Evolutionary conservation across 2,329 filamentous ascomycete species (phyloP), one percentile per base, ranked within the genome.

Genomic region (Botryotinia calthae): DNA sequence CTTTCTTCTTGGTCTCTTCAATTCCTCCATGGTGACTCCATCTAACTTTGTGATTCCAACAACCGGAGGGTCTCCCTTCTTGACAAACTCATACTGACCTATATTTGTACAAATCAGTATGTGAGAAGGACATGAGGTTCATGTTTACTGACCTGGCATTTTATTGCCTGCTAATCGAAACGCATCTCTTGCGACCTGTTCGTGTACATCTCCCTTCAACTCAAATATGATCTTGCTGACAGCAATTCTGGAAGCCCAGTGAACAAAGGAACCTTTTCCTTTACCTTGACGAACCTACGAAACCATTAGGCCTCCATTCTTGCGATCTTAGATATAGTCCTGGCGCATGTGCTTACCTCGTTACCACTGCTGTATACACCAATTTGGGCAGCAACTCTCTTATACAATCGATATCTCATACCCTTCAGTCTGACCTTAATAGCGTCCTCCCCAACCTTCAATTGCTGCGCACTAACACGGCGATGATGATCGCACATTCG

Each of bases 291-390:
- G 92, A 82, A 94, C 92, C 89, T 91, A 76, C 10, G 64, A 70
- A 71, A 48, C 34, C 42, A 46, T 78, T 74, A 77, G 73, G 59
- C 48, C 22, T n/a, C 48, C 48, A 28, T 44, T 22, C 37, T 18
- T 22, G 20, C 25, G n/a, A 61, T 28, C 62, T 48, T 48, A 22
- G 9, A 61, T 42, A 31, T n/a, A 40, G 12, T 42, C 46, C 48
- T 44, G 10, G 28, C 28, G 25, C 51, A 42, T n/a, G 59, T 54
- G 54, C 87, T 77, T 79, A 91, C 90, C 84, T 99, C 96, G 80
- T 98, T 99, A 73, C 96, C 96, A 82, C 92, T 96, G 73, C 94
- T 91, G 83, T 96, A 99, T 34, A 99, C 97, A 81, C 95, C 96
- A 77, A 98, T 92, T 81, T 97, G 97, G 76, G 95, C 96, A 79